Percentiles rank a stretch among this genome's conserved stretches.
Conservation (phyloP, 192 early-diverging fungal genomes). For the Gigaspora rosea region DNA sequence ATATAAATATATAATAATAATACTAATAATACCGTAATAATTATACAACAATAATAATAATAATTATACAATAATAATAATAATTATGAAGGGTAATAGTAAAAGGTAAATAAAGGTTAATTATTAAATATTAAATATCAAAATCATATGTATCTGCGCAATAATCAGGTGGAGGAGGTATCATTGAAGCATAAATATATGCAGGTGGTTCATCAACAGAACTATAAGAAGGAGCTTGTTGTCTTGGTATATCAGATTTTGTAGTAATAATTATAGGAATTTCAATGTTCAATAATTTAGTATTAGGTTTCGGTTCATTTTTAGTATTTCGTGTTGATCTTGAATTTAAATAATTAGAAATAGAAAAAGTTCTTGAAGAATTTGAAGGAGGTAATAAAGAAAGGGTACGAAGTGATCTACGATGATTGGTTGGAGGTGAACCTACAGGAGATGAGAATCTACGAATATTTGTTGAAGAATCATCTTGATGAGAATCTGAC, state of each 20-base stretch:
- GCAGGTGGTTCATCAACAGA: background rate
- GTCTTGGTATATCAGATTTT: background rate
- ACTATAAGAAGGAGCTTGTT: background rate
- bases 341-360: background rate
- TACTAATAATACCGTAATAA: too few species aligned
- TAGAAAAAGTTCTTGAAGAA: background rate
- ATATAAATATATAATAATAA: too few species aligned
- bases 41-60: too few species aligned
- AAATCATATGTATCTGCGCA: too few species aligned
- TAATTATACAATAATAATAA: too few species aligned
- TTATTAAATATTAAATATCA: too few species aligned
- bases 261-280: conserved; percentile 9
- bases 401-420: background rate
- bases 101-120: too few species aligned
- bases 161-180: background rate
- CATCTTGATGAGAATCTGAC: background rate
- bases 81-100: too few species aligned
- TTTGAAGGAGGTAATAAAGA: background rate
- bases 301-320: background rate
- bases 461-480: background rate
- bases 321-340: background rate
- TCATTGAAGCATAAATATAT: background rate
- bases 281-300: background rate
- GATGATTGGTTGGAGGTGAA: background rate
- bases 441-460: too few species aligned